Conservation (phyloP, 495 filamentous ascomycete genomes). For the Penicillium psychrofluorescens region DNA sequence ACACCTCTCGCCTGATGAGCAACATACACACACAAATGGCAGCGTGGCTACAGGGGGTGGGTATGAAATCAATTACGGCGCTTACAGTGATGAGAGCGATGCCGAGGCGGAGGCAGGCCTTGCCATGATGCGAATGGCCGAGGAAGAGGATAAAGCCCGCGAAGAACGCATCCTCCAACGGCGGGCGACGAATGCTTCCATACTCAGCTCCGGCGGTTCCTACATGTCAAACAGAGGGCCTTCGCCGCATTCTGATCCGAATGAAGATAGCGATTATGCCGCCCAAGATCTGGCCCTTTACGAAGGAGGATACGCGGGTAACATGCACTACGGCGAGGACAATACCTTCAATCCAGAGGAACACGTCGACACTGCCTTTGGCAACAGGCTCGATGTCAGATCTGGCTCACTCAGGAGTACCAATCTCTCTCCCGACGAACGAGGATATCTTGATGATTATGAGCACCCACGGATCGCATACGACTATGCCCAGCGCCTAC, state of each 20-base stretch:
- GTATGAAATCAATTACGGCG: conserved; percentile 43
- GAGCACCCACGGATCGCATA: conserved; percentile 37
- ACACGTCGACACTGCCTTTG: conserved; percentile 8
- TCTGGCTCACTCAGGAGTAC: conserved; percentile 32
- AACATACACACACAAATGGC: conserved; percentile 45
- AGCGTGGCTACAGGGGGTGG: conserved; percentile 37
- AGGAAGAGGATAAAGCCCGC: conserved; percentile 64
- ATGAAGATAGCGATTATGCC: conserved; percentile 58
- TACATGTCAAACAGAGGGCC: conserved; percentile 10
- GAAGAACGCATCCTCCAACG: conserved; percentile 42
- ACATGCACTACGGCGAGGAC: conserved; percentile 66
- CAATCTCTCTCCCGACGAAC: conserved; percentile 25
- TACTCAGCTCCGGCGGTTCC: conserved; percentile 25
- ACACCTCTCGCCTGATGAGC: conserved; percentile 31
- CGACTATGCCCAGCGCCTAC: conserved; percentile 54
- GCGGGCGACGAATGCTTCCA: conserved; percentile 34
- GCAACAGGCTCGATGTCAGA: conserved; percentile 7
- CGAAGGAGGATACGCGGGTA: conserved; percentile 67
- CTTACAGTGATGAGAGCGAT: conserved; percentile 72
- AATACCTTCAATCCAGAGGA: conserved; percentile 14
- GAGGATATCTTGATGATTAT: conserved; percentile 34
- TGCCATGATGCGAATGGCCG: conserved; percentile 74
- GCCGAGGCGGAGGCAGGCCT: conserved; percentile 83
- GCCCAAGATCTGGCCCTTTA: conserved; percentile 66
- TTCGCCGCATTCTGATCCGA: conserved; percentile 8